Conservation (phyloP, 345 rosid species). For the Erodium maritimum region DNA sequence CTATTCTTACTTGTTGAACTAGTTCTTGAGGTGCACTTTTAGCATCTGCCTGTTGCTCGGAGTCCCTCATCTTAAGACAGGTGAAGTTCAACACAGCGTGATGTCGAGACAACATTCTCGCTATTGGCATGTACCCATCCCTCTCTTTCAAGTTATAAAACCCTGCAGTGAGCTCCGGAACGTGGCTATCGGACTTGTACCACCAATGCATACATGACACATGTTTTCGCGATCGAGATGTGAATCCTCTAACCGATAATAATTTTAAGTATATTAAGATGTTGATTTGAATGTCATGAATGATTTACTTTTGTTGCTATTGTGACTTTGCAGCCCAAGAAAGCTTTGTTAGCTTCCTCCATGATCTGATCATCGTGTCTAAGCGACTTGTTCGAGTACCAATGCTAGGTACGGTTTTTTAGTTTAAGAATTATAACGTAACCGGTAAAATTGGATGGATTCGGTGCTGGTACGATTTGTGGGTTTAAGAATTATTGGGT, state of each 20-base stretch:
- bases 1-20: slow-evolving; percentile 51
- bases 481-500: no score
- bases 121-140: slow-evolving; percentile 67
- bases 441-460: no score
- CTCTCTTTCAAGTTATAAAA: slow-evolving; percentile 53
- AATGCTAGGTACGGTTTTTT: no score
- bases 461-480: no score
- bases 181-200: slow-evolving; percentile 61
- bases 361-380: slow-evolving; percentile 69
- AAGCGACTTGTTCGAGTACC: slow-evolving; percentile 59
- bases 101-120: slow-evolving; percentile 64
- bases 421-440: no score
- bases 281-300: not conserved
- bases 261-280: not conserved
- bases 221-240: slow-evolving; percentile 19
- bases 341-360: slow-evolving; percentile 62
- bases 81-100: slow-evolving; percentile 61
- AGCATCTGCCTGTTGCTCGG: slow-evolving; percentile 43
- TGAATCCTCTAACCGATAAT: not conserved
- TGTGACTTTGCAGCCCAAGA: slow-evolving; percentile 59
- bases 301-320: slow-evolving; percentile 63
- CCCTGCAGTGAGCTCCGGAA: slow-evolving; percentile 84
- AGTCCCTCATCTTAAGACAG: slow-evolving; percentile 72
- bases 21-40: slow-evolving; percentile 75
- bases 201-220: slow-evolving; percentile 92